phyloP scores from a whole-genome alignment of 768 basidiomycete genomes.

The Hirschioporus abietinus region DNA sequence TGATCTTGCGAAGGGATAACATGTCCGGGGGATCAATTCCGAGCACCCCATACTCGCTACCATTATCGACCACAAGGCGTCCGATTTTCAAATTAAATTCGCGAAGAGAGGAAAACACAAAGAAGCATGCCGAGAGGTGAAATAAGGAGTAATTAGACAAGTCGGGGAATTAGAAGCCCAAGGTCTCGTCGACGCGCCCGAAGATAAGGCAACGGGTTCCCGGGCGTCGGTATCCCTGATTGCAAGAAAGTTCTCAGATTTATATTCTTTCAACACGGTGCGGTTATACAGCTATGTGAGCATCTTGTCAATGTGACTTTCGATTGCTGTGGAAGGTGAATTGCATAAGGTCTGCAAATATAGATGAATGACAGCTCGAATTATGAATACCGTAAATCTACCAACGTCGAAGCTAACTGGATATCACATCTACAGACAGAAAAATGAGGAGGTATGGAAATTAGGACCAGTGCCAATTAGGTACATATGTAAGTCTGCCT shows the following conservation, averaged over 20 bases:
- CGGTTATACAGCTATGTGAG: background rate
- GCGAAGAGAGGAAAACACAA: background rate
- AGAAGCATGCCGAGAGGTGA: background rate
- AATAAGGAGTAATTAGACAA: slow-evolving; percentile 1
- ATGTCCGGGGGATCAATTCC: background rate
- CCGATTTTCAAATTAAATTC: background rate
- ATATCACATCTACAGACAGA: no score
- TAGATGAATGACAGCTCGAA: no score
- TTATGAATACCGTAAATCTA: no score
- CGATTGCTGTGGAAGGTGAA: background rate
- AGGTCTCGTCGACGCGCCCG: background rate
- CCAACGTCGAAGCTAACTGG: no score
- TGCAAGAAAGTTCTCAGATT: background rate
- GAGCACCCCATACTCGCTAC: background rate
- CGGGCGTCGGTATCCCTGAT: background rate
- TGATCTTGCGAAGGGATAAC: background rate
- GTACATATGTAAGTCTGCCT: background rate
- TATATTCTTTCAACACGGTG: background rate
- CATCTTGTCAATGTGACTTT: background rate
- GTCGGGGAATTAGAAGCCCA: background rate
- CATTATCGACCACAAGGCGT: background rate
- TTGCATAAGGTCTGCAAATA: no score
- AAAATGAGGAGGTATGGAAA: no score
- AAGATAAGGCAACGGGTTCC: background rate
- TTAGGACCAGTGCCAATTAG: background rate